These are phyloP conservation scores for Leccinum aurantiacum DNA, from an alignment of 768 basidiomycete genomes.

Conservation along the genomic window DNA sequence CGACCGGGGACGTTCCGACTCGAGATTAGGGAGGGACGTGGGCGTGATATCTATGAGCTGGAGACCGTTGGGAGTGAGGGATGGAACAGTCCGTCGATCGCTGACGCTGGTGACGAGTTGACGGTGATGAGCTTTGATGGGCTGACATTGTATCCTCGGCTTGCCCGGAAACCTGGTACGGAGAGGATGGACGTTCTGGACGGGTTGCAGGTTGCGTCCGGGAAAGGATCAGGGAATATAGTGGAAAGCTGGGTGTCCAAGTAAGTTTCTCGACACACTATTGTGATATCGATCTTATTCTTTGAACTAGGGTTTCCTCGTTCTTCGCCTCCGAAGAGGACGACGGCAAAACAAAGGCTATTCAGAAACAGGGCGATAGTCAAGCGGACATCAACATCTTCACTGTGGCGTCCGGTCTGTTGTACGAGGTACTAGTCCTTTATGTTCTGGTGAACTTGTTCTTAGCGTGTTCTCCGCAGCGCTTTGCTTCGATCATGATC, in stretches of 20 bases:
- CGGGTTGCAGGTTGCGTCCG: slow-evolving; percentile 36
- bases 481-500: slow-evolving; percentile 98
- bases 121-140: slow-evolving; percentile 90
- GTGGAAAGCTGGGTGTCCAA: slow-evolving; percentile 50
- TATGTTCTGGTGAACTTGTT: neutral
- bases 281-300: slow-evolving; percentile 5
- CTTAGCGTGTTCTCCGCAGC: slow-evolving; percentile 43
- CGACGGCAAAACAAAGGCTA: slow-evolving; percentile 14
- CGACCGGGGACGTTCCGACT: slow-evolving; percentile 86
- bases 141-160: slow-evolving; percentile 80
- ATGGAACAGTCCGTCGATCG: slow-evolving; percentile 76
- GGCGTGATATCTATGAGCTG: slow-evolving; percentile 75
- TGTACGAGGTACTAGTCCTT: slow-evolving; percentile 78
- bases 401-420: slow-evolving; percentile 93
- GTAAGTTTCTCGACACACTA: slow-evolving; percentile 36
- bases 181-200: slow-evolving; percentile 79
- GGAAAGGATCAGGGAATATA: slow-evolving; percentile 37
- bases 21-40: slow-evolving; percentile 79
- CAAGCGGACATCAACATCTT: slow-evolving; percentile 98
- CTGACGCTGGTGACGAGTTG: slow-evolving; percentile 69
- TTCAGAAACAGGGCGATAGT: slow-evolving; percentile 29
- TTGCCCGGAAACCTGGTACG: slow-evolving; percentile 70
- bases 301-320: slow-evolving; percentile 41
- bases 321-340: slow-evolving; percentile 38
- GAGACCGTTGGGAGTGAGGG: slow-evolving; percentile 89